Evolutionary conservation across 2,329 filamentous ascomycete genomes (phyloP).

Genomic region (Neoarthrinium moseri): DNA sequence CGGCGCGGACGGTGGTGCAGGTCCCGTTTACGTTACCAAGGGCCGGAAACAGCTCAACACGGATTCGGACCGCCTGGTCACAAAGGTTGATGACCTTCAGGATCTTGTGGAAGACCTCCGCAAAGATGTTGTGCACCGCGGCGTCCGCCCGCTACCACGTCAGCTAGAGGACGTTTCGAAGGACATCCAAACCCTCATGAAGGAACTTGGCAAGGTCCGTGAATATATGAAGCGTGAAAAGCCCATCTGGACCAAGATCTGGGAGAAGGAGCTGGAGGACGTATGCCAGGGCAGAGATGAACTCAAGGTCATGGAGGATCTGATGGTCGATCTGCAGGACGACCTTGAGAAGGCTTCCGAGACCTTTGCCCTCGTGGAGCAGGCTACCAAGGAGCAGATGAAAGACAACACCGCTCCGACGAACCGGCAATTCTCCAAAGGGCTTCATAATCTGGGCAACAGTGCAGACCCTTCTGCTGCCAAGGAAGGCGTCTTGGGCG

Average conservation of each 20-base stretch:
- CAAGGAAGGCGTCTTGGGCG: conserved; percentile 87
- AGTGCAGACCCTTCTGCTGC: conserved; percentile 71
- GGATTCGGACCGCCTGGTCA: conserved; percentile 88
- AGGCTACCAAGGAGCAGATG: conserved; percentile 97
- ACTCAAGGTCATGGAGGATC: conserved; percentile 92
- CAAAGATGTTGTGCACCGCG: conserved; percentile 92
- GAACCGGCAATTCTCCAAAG: conserved; percentile 51
- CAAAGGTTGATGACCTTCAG: conserved; percentile 93
- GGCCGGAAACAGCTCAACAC: conserved; percentile 85
- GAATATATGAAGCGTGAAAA: conserved; percentile 91
- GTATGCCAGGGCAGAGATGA: conserved; percentile 95
- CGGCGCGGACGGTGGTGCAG: conserved; percentile 72
- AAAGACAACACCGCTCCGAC: conserved; percentile 65
- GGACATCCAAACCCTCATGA: conserved; percentile 77
- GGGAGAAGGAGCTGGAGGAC: conserved; percentile 95
- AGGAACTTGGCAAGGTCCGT: conserved; percentile 91
- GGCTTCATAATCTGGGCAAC: conserved; percentile 52
- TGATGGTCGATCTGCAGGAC: conserved; percentile 87
- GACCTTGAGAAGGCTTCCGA: conserved; percentile 93
- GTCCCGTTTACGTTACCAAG: conserved; percentile 78
- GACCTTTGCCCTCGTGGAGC: conserved; percentile 92
- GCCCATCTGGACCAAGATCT: conserved; percentile 97
- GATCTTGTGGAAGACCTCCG: conserved; percentile 94
- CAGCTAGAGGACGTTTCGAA: conserved; percentile 88
- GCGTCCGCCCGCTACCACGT: conserved; percentile 84